Evolutionary conservation across 352 stramenopile genomes (phyloP).

Genomic region (Phytophthora lateralis): DNA sequence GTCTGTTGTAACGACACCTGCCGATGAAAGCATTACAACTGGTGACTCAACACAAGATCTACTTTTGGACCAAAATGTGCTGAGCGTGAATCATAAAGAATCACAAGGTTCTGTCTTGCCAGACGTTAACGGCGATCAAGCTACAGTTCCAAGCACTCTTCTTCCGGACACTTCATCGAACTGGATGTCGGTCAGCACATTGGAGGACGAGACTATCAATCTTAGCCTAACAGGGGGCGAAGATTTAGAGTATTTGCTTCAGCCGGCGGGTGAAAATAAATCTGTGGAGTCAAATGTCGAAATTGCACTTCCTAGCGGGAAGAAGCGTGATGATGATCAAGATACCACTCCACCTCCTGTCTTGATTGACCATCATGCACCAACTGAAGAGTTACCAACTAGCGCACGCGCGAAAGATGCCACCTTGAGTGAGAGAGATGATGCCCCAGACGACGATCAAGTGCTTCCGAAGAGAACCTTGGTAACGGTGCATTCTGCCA

Average conservation of each 20-base stretch:
- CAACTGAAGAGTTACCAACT: slow-evolving; percentile 4
- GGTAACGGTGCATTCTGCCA: background rate
- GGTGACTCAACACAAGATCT: slow-evolving; percentile 5
- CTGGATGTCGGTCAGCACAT: slow-evolving; percentile 27
- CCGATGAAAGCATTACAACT: slow-evolving; percentile 4
- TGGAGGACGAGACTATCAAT: slow-evolving; percentile 10
- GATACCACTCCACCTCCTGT: background rate
- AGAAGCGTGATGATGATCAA: slow-evolving; percentile 1
- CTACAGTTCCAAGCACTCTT: slow-evolving; percentile 7
- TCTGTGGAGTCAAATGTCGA: background rate
- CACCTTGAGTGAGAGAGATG: slow-evolving; percentile 2
- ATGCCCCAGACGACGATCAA: background rate
- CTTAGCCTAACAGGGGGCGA: slow-evolving; percentile 13
- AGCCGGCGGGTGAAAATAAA: slow-evolving; percentile 6
- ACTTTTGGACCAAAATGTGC: slow-evolving; percentile 7
- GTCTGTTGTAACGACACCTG: slow-evolving; percentile 4
- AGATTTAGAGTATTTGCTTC: slow-evolving; percentile 12
- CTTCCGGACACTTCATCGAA: slow-evolving; percentile 27
- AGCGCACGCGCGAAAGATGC: slow-evolving; percentile 1
- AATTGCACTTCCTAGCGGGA: background rate
- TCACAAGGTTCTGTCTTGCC: background rate
- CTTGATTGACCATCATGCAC: slow-evolving; percentile 1
- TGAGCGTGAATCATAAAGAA: slow-evolving; percentile 1
- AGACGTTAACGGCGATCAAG: background rate
- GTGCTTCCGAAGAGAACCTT: background rate